Evolutionary conservation across 1,139 yeast genomes (phyloP).

Genomic region (Saccharomycopsis crataegensis): DNA sequence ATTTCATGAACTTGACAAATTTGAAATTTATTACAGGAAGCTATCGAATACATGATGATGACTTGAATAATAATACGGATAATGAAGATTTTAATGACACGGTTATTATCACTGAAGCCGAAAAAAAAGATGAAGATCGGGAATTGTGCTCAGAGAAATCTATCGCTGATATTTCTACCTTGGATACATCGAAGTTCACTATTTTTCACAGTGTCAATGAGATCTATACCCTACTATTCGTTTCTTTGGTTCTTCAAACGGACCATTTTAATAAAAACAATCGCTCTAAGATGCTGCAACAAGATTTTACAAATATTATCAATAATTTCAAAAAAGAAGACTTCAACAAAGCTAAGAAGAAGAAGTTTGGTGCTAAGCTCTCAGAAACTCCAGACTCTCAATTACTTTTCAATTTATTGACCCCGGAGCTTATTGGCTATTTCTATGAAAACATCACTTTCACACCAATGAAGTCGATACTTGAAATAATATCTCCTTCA

Average conservation of each 20-base stretch:
- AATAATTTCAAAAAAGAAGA: conserved; percentile 16
- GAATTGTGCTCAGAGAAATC: neutral
- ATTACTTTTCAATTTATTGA: conserved; percentile 23
- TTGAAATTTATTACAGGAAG: conserved; percentile 15
- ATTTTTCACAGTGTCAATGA: conserved; percentile 32
- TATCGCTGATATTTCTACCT: neutral
- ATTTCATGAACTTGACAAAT: conserved; percentile 29
- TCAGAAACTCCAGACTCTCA: conserved; percentile 34
- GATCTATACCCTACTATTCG: conserved; percentile 50
- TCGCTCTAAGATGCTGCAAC: conserved; percentile 53
- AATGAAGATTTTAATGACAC: conserved; percentile 4
- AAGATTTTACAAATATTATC: conserved; percentile 39
- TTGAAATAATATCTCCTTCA: conserved; percentile 14
- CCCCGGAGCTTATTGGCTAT: conserved; percentile 40
- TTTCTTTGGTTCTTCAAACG: conserved; percentile 60
- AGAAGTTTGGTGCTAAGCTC: conserved; percentile 23
- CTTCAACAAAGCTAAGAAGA: conserved; percentile 32
- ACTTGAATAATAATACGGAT: conserved; percentile 4
- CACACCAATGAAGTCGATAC: conserved; percentile 39
- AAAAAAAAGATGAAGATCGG: neutral
- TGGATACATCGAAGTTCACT: conserved; percentile 15
- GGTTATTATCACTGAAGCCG: neutral
- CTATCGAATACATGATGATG: neutral
- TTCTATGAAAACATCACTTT: conserved; percentile 57
- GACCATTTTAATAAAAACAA: conserved; percentile 60